Evolutionary conservation across 768 basidiomycete genomes (phyloP).

Genomic region (Lentinula guzmanii): DNA sequence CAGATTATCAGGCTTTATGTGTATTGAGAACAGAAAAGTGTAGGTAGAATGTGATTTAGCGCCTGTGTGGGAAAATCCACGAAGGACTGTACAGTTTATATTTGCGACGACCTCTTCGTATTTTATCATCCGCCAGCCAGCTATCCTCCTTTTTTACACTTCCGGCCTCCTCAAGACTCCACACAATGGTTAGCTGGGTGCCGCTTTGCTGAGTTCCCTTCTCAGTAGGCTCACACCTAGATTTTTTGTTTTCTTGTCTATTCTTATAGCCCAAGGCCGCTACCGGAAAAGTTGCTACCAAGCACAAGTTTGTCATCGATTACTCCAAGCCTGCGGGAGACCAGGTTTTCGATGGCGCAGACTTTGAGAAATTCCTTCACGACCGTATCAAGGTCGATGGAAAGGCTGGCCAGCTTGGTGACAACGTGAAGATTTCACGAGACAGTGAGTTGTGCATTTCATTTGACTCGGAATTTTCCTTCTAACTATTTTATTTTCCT

Average conservation of each 20-base stretch:
- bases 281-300: slow-evolving; percentile 47
- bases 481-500: not conserved
- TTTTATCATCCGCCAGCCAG: not conserved
- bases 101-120: slow-evolving; percentile 3
- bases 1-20: no score
- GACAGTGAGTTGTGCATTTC: slow-evolving; percentile 54
- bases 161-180: slow-evolving; percentile 23
- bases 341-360: slow-evolving; percentile 54
- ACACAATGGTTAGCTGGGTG: slow-evolving; percentile 67
- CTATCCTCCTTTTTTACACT: slow-evolving; percentile 18
- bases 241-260: slow-evolving; percentile 23
- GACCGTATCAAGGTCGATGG: slow-evolving; percentile 93
- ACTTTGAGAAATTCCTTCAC: slow-evolving; percentile 82
- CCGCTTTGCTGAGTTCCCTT: slow-evolving; percentile 86
- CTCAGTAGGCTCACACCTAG: slow-evolving; percentile 82
- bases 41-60: no score
- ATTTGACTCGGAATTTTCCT: not conserved
- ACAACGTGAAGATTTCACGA: slow-evolving; percentile 79
- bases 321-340: slow-evolving; percentile 73
- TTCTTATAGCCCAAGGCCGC: slow-evolving; percentile 52
- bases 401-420: slow-evolving; percentile 88
- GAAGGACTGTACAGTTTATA: slow-evolving; percentile 47
- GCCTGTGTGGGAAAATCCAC: not conserved
- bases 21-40: no score
- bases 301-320: slow-evolving; percentile 82